Evolutionary conservation across 805 yeast species (phyloP), one percentile per base, ranked within the genome.

Genomic region (Saccharomycopsis sp.): DNA sequence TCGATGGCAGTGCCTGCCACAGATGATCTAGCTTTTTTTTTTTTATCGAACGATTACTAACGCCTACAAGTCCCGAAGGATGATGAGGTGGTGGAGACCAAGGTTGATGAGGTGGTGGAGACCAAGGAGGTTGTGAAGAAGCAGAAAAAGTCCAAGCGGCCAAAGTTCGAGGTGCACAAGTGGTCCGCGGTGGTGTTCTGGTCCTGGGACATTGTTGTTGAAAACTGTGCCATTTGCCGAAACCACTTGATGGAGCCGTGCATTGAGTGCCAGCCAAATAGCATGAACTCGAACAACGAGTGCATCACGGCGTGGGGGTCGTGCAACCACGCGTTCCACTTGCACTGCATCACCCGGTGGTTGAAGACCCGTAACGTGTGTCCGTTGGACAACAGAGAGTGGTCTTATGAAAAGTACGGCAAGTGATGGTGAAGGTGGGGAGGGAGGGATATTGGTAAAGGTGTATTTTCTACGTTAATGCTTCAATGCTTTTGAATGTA

Each of bases 141-240:
- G 64, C 78, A 1, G 86, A 35, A 35, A 18, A 35, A 35, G 17
- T 15, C 30, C n/a, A 46, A 59, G 46, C 76, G 80, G 64, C 82
- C 80, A 59, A 71, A 84, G 53, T 88, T 92, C 53, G 96, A 89
- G 58, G 88, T 92, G 30, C 84, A 86, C 58, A 92, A 88, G 67
- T 89, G 98, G 97, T 87, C 95, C 10, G 97, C 97, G 0, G 98
- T 92, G 36, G 97, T 97, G n/a, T 86, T 92, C 58, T 92, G 99
- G 99, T 86, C 96, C 0, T 92, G 98, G 98, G 95, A 86, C 62
- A 82, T 86, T 46, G 89, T 78, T 26, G 89, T 86, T 41, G 98
- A 94, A 50, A 86, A 85, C 41, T 92, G 99, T 68, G 97, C 99
- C 30, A 92, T 92, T 58, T 92, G 99, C 70, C 74, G 97, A 58